Base-by-base conservation (phyloP, 176 grass and related monocot species). In the Phragmites australis region DNA sequence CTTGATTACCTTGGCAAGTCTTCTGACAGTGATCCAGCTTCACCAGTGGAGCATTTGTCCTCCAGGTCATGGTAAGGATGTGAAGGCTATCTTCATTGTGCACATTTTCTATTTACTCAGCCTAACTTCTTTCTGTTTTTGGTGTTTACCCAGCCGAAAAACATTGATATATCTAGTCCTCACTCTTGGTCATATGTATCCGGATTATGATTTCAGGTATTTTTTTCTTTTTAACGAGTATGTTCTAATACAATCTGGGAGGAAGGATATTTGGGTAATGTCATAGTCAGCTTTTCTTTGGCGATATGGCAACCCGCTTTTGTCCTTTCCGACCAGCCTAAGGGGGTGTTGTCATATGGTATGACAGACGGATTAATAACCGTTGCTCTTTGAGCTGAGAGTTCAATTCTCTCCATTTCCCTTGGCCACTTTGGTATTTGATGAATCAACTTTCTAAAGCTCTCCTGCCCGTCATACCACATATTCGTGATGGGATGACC, bases 331-430 rank as follows among this genome's bases (percentile, higher is more conserved):
- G 30, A 82, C 84, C 88, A 84, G 65, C 63, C 34, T 89, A 86
- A 83, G 96, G 92, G 92, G 91, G 88, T 99, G 96, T 93, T 99
- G 96, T 99, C 92, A 99, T 87, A 76, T 95, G 95, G 95, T 89
- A 89, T 94, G 92, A 94, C 95, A 94, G 63, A 90, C 88, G 94
- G 94, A 89, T 90, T 94, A 39, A 92, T 88, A 84, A 45, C 89
- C 91, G 86, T 94, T 86, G 91, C 92, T 98, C 95, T 80, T 82
- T 85, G 93, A 94, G 92, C 96, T 94, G 96, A 95, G 96, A 95
- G 92, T 99, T 99, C 96, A 99, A 99, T 87, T 99, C 96, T 99
- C 92, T 99, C 96, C 96, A 99, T 99, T 91, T 95, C 92, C 96
- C 96, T 89, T 77, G 54, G 50, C 26, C 44, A 59, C 37, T 53